Conservation (phyloP, 768 basidiomycete species). For the Jaapia argillacea region DNA sequence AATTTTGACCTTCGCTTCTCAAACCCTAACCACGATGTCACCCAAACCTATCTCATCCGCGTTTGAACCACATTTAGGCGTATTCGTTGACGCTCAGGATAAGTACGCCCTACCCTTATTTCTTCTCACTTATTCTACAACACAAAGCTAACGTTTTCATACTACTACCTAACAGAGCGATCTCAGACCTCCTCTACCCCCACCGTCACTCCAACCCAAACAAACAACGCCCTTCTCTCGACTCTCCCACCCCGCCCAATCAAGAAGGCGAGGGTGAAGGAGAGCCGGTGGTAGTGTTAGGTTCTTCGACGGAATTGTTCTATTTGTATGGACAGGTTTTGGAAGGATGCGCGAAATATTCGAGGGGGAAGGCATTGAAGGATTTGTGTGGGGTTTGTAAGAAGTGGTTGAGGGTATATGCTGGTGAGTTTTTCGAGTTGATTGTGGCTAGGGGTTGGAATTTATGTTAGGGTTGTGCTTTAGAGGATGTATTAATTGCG, state of each 20-base stretch:
- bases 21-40: too few species aligned
- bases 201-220: constrained; percentile 51
- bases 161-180: constrained; percentile 40
- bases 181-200: constrained; percentile 83
- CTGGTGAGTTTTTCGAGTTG: constrained; percentile 39
- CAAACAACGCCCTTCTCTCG: background rate
- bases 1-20: too few species aligned
- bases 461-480: constrained; percentile 5
- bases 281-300: constrained; percentile 60
- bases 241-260: background rate
- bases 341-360: constrained; percentile 89
- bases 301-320: constrained; percentile 93
- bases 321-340: constrained; percentile 95
- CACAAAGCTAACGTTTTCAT: too few species aligned
- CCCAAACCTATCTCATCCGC: constrained; percentile 73
- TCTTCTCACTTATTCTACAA: background rate
- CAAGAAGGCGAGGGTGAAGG: constrained; percentile 28
- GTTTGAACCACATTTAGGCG: constrained; percentile 85
- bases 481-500: constrained; percentile 80
- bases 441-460: background rate
- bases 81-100: constrained; percentile 96
- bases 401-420: constrained; percentile 93
- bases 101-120: constrained; percentile 39
- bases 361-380: constrained; percentile 73
- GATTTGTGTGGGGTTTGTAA: constrained; percentile 76